phyloP scores from a whole-genome alignment of 495 filamentous ascomycete species.

The Penicillium verhagenii region DNA sequence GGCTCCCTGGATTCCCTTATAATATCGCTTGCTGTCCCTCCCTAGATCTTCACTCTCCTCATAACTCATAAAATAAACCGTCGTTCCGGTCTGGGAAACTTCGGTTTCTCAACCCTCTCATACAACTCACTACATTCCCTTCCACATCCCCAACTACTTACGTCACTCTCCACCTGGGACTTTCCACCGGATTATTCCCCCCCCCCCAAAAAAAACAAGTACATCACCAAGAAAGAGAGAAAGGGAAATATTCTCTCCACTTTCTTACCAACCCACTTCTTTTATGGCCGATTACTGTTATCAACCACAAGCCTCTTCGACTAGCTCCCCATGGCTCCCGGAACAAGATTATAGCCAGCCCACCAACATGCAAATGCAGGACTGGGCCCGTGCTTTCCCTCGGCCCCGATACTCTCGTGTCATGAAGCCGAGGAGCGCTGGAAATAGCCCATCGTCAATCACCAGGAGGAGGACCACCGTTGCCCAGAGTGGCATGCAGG shows the following conservation, averaged over 20 bases:
- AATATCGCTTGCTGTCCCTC: constrained; percentile 2
- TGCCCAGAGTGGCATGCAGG: constrained; percentile 42
- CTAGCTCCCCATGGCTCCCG: constrained; percentile 32
- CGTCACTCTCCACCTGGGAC: not conserved
- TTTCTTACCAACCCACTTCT: not conserved
- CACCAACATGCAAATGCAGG: constrained; percentile 29
- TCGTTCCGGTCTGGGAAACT: constrained; percentile 1
- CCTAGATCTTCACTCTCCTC: constrained; percentile 2
- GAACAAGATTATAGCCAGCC: constrained; percentile 23
- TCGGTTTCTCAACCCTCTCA: not conserved
- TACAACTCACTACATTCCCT: not conserved
- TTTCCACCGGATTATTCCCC: not conserved
- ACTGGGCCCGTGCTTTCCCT: constrained; percentile 36
- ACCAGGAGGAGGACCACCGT: constrained; percentile 55
- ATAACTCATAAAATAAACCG: not conserved
- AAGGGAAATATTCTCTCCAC: not conserved
- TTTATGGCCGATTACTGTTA: constrained; percentile 37
- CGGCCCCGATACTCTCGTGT: constrained; percentile 49
- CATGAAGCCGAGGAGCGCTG: constrained; percentile 65
- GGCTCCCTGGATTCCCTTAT: constrained; percentile 30
- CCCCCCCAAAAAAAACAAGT: not conserved
- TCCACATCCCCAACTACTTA: not conserved
- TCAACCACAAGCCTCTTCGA: constrained; percentile 29
- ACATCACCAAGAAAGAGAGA: not conserved
- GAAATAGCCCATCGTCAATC: constrained; percentile 65